phyloP scores from a whole-genome alignment of 1,284 basidiomycete genomes.

The Moniliophthora roreri region DNA sequence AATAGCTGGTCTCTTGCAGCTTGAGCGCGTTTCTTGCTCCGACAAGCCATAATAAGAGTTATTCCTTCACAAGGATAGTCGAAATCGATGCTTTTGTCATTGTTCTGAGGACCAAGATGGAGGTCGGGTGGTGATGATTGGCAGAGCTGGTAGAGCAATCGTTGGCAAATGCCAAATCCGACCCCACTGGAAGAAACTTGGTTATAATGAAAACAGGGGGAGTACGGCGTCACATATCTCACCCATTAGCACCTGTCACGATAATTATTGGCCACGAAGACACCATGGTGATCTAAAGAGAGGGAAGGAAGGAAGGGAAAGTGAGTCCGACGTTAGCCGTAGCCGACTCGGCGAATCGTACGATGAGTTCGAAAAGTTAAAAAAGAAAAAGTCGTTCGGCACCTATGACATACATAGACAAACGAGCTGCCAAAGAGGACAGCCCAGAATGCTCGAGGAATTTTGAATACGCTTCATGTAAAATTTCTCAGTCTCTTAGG shows the following conservation, averaged over 20 bases:
- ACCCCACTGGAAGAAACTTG: conserved; percentile 58
- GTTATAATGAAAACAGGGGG: conserved; percentile 6
- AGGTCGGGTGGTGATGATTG: conserved; percentile 49
- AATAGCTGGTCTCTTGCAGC: conserved; percentile 58
- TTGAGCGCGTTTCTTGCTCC: conserved; percentile 65
- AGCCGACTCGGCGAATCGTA: too few relatives aligned
- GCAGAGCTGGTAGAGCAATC: conserved; percentile 73
- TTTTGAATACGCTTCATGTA: too few relatives aligned
- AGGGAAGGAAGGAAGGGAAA: not conserved
- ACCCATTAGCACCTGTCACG: conserved; percentile 48
- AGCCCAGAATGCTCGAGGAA: too few relatives aligned
- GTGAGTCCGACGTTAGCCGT: too few relatives aligned
- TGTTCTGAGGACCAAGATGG: conserved; percentile 35
- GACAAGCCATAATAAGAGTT: conserved; percentile 84
- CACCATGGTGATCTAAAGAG: not conserved
- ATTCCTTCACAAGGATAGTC: conserved; percentile 45
- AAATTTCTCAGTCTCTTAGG: too few relatives aligned
- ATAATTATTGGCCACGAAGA: conserved; percentile 17
- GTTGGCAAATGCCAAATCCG: conserved; percentile 83
- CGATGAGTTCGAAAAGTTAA: too few relatives aligned
- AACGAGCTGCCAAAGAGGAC: too few relatives aligned
- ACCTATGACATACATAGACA: too few relatives aligned
- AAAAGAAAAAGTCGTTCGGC: too few relatives aligned
- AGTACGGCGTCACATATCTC: conserved; percentile 19
- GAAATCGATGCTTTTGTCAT: not conserved